Percentiles rank a stretch among this genome's conserved stretches.
These are phyloP conservation scores for Acanthamoeba royreba DNA, from an alignment of 208 protist species.

Conservation along the genomic window DNA sequence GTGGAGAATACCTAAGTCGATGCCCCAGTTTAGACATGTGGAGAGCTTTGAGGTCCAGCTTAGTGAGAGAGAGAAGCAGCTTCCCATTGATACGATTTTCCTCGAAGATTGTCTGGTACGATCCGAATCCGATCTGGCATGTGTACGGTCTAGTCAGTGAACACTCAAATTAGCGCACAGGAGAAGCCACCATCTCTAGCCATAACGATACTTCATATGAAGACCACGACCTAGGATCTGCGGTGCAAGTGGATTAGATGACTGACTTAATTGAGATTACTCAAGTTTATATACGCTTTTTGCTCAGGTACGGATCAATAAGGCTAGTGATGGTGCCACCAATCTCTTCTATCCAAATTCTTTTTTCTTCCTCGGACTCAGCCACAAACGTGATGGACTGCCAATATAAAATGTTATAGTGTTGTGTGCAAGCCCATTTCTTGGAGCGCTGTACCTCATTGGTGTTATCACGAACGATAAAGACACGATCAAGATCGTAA, in stretches of 20 bases:
- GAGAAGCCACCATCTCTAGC: conserved; percentile 45
- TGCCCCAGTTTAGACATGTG: conserved; percentile 3
- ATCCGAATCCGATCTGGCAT: conserved; percentile 28
- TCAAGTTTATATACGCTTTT: not conserved
- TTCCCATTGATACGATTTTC: conserved; percentile 13
- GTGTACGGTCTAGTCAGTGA: too few relatives aligned
- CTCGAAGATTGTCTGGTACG: not conserved
- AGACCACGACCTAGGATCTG: not conserved
- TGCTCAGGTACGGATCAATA: not conserved
- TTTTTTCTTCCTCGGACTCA: not conserved
- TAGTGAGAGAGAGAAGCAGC: conserved; percentile 19
- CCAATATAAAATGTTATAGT: not conserved
- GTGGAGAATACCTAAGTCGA: not conserved
- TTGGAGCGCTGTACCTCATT: not conserved
- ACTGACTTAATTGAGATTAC: too few relatives aligned
- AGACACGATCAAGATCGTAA: not conserved
- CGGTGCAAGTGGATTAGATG: not conserved
- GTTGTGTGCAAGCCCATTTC: too few relatives aligned
- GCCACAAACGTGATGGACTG: not conserved
- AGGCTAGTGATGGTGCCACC: not conserved
- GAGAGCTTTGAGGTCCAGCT: conserved; percentile 12
- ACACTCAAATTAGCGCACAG: too few relatives aligned
- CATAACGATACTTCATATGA: conserved; percentile 4
- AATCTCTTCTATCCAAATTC: not conserved
- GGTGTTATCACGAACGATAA: not conserved